A percentile compares a stretch with the other conserved stretches of the same genome.
phyloP scores from a whole-genome alignment of 2,329 filamentous ascomycete genomes.

The Pseudogymnoascus sp. region DNA sequence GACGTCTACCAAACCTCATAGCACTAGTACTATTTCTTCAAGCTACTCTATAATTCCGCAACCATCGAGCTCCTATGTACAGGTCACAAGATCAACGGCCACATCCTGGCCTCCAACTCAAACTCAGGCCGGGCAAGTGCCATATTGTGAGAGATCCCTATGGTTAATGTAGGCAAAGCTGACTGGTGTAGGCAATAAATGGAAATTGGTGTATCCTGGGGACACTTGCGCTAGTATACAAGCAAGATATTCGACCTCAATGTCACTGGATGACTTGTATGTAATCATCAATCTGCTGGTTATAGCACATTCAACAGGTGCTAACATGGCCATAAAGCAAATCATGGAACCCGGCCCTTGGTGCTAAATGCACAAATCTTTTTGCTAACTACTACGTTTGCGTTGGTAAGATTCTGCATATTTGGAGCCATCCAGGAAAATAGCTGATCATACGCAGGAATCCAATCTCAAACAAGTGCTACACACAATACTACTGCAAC shows the following conservation, averaged over 20 bases:
- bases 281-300: background rate
- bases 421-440: background rate
- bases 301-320: background rate
- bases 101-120: conserved; percentile 16
- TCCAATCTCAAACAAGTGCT: background rate
- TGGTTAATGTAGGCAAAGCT: background rate
- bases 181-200: background rate
- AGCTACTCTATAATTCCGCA: conserved; percentile 11
- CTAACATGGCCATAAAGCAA: background rate
- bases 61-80: conserved; percentile 5
- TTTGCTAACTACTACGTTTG: conserved; percentile 7
- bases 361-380: conserved; percentile 3
- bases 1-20: conserved; percentile 12
- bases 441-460: background rate
- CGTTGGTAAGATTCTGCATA: background rate
- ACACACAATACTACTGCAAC: background rate
- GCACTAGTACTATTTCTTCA: conserved; percentile 9
- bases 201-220: conserved; percentile 1
- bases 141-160: conserved; percentile 10
- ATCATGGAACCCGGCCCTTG: conserved; percentile 9
- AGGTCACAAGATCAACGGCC: conserved; percentile 9
- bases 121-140: conserved; percentile 18
- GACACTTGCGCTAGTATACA: conserved; percentile 8
- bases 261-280: background rate
- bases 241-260: background rate